Base-by-base conservation (phyloP, 2,329 filamentous ascomycete species). In the Neonectria neomacrospora region DNA sequence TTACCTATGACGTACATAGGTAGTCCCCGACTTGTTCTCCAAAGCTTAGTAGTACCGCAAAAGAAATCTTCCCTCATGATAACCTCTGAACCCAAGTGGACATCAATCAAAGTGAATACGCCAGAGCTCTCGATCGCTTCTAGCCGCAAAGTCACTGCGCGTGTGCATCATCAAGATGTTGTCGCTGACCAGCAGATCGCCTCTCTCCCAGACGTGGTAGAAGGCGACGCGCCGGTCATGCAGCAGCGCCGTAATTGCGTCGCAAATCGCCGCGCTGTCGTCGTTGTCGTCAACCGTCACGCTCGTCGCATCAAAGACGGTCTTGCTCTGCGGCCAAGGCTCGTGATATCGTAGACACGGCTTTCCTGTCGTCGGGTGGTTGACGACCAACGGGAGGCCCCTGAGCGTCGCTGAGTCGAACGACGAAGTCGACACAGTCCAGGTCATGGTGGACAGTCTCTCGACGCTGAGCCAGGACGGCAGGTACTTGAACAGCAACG, bases 301-400 rank as follows among this genome's bases (percentile, higher is more conserved):
- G 6, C 78, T 66, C 0, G 80, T 84, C 2, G 82, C 79, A 8
- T 83, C 81, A 47, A 86, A 87, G 14, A 75, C 76, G 0, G 85
- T 86, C 72, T 81, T 84, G n/a, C 75, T 78, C 47, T 81, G 76
- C 0, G 83, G 82, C 85, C 85, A 87, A 0, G 83, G 82, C 66
- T 87, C 83, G 61, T 87, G 84, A 69, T 83, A 88, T 22, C 84
- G 80, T 5, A 88, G 67, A 66, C 85, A 87, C 0, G 83, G 80
- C 12, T 77, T 74, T 0, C 76, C 78, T 0, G 81, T 85, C 0
- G 75, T 74, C 0, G 82, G 83, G 59, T 87, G 85, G 0, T 76
- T 67, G 1, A 80, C 63, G 0, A 85, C 75, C 4, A 88, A 69
- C 0, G 81, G 82, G 0, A 87, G 74, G 1, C 78, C 77, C 2